phyloP scores from a whole-genome alignment of 1,284 basidiomycete species.

The Fomitopsis betulina region DNA sequence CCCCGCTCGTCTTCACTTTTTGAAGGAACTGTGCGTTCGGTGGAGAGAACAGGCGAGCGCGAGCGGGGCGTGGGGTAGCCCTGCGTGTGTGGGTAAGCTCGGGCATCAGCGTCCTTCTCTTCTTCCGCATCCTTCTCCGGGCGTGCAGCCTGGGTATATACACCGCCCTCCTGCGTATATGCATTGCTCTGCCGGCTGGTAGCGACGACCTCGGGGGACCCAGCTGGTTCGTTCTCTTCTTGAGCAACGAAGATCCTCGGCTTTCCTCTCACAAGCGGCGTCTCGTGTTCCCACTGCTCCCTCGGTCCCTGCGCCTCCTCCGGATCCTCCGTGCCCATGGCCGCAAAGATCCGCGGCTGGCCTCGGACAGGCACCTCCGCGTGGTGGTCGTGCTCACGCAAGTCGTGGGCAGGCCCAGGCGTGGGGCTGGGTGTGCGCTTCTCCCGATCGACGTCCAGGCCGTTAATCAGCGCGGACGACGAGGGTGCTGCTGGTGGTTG shows the following conservation, averaged over 20 bases:
- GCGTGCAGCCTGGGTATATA: neutral
- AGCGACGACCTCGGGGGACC: neutral
- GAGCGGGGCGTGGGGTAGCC: conserved; percentile 12
- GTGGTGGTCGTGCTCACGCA: neutral
- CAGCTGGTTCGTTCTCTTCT: neutral
- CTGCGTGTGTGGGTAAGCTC: conserved; percentile 6
- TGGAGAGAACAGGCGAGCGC: conserved; percentile 5
- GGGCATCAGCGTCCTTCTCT: neutral
- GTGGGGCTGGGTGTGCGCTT: neutral
- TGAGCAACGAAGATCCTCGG: neutral
- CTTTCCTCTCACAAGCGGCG: neutral
- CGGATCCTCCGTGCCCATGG: neutral
- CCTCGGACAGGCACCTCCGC: neutral
- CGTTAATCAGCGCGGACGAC: neutral
- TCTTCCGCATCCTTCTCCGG: neutral
- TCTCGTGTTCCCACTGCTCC: neutral
- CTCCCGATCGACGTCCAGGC: neutral
- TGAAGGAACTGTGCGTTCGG: neutral
- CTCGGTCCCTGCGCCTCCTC: conserved; percentile 1
- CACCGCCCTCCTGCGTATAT: neutral
- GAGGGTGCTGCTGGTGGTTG: neutral
- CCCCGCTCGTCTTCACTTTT: conserved; percentile 1
- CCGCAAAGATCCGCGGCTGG: conserved; percentile 1
- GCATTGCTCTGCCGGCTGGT: neutral
- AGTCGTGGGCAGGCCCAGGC: neutral